A percentile compares a stretch with the other conserved stretches of the same genome.
These are phyloP conservation scores for Podaxis pistillaris DNA, from an alignment of 768 basidiomycete species.

Conservation along the genomic window DNA sequence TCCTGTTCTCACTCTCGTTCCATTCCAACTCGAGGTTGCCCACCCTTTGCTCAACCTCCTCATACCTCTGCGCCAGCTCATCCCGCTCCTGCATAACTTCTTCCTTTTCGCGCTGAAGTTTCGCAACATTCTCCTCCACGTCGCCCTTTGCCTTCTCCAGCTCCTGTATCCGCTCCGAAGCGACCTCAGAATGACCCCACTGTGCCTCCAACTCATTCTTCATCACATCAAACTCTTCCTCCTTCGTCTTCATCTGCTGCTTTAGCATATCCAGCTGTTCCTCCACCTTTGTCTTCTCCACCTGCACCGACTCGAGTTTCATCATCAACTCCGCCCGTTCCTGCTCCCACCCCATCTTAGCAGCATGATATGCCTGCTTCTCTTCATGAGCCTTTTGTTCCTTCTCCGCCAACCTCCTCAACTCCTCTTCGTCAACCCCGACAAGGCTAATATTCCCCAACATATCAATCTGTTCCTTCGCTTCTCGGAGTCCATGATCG, in stretches of 20 bases:
- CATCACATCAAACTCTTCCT: constrained; percentile 46
- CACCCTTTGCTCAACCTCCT: constrained; percentile 41
- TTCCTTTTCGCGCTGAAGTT: constrained; percentile 18
- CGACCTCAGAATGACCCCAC: constrained; percentile 63
- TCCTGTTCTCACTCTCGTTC: constrained; percentile 55
- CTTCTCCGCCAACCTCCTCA: constrained; percentile 39
- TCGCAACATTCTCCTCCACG: constrained; percentile 30
- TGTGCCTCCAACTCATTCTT: constrained; percentile 69
- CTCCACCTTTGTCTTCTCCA: constrained; percentile 41
- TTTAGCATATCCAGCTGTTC: constrained; percentile 43
- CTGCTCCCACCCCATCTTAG: constrained; percentile 47
- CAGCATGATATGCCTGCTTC: constrained; percentile 37
- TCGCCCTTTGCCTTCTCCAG: constrained; percentile 32
- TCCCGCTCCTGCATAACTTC: constrained; percentile 39
- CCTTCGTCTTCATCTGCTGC: constrained; percentile 37
- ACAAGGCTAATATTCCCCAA: constrained; percentile 47
- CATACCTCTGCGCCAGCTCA: constrained; percentile 35
- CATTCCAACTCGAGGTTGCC: constrained; percentile 52
- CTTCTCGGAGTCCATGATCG: constrained; percentile 49
- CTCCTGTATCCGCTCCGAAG: constrained; percentile 43
- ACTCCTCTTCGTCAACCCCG: constrained; percentile 41
- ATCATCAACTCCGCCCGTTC: constrained; percentile 47
- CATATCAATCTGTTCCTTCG: constrained; percentile 60
- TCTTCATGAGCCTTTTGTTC: constrained; percentile 41
- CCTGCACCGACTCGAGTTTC: constrained; percentile 39